A percentile compares a stretch with the other conserved stretches of the same genome.
phyloP scores from a whole-genome alignment of 306 rosid species.

The Mucuna pruriens region DNA sequence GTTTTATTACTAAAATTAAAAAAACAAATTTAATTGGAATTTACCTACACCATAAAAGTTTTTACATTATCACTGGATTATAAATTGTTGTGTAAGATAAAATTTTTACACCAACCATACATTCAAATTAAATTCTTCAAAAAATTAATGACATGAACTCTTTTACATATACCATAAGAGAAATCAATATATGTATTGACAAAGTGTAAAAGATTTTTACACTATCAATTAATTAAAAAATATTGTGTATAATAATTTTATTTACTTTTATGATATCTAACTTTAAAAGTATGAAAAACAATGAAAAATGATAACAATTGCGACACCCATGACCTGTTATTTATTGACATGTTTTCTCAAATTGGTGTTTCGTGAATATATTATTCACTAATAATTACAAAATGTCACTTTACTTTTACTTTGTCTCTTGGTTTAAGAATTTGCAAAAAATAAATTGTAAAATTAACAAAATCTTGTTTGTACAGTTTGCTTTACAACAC shows the following conservation, averaged over 20 bases:
- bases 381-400: not conserved
- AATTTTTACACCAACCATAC: too few species aligned
- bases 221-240: too few species aligned
- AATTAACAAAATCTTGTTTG: not conserved
- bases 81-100: not conserved
- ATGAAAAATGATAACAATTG: not conserved
- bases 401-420: not conserved
- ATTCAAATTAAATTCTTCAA: not conserved
- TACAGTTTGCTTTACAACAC: not conserved
- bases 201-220: too few species aligned
- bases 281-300: not conserved
- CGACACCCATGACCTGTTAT: not conserved
- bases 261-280: too few species aligned
- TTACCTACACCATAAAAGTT: not conserved
- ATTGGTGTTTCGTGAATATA: not conserved
- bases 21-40: not conserved
- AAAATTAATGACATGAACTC: not conserved
- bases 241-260: too few species aligned
- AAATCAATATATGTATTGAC: too few species aligned
- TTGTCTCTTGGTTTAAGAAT: not conserved
- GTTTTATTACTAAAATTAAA: slow-evolving; percentile 24
- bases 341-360: not conserved
- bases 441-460: not conserved
- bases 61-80: not conserved
- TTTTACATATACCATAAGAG: not conserved